Evolutionary conservation across 139 green algal species (phyloP).

Genomic region (Chlamydomonas sp.): DNA sequence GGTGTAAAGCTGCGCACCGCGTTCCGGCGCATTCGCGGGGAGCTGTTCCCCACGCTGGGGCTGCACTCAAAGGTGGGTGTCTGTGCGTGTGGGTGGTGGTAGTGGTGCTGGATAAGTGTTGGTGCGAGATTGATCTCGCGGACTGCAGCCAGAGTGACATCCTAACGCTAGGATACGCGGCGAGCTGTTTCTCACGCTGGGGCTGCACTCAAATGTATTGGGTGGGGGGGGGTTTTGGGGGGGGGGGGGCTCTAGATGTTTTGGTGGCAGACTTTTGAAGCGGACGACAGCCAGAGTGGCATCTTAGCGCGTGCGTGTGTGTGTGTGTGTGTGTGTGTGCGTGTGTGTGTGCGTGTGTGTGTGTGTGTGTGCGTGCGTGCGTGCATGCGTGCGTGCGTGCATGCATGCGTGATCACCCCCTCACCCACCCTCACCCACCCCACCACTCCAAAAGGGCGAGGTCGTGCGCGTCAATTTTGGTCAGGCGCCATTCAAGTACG

Average conservation of each 20-base stretch:
- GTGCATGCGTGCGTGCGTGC: not conserved
- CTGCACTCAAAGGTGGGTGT: constrained; percentile 61
- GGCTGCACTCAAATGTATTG: constrained; percentile 64
- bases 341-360: not conserved
- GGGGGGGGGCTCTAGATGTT: not conserved
- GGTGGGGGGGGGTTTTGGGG: not conserved
- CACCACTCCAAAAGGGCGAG: constrained; percentile 43
- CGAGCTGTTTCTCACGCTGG: constrained; percentile 73
- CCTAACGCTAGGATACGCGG: constrained; percentile 33
- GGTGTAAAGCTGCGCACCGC: constrained; percentile 66
- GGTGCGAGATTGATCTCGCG: too few relatives aligned
- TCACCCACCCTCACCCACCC: not conserved
- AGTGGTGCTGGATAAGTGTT: not conserved
- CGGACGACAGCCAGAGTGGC: too few relatives aligned
- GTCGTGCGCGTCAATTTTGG: constrained; percentile 77
- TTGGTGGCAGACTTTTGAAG: too few relatives aligned
- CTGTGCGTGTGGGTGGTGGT: not conserved
- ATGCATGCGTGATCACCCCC: too few relatives aligned
- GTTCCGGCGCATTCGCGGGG: constrained; percentile 47
- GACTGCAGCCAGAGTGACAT: too few relatives aligned
- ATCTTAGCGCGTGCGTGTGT: too few relatives aligned
- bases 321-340: not conserved
- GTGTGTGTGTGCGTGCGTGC: not conserved
- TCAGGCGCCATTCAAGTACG: constrained; percentile 63
- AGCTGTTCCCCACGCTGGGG: constrained; percentile 76